Conservation (phyloP, 805 yeast genomes). For the Yarrowia divulgata region DNA sequence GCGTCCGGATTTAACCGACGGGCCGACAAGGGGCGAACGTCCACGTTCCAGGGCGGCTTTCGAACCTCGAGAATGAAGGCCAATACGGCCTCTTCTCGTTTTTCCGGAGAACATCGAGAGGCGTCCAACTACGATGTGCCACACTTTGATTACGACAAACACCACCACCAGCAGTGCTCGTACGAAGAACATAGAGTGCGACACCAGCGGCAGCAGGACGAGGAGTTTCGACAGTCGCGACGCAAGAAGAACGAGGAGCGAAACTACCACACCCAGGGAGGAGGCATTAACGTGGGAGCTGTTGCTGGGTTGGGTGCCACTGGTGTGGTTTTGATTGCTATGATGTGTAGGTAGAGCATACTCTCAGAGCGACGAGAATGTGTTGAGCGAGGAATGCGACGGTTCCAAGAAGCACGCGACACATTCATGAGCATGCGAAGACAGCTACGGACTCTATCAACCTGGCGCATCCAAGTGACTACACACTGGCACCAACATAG, state of each 20-base stretch:
- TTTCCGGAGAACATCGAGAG: conserved; percentile 33
- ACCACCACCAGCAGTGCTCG: conserved; percentile 48
- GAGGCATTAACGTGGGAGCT: conserved; percentile 29
- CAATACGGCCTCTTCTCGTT: conserved; percentile 14
- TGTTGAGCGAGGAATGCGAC: no score
- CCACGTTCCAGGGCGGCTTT: conserved; percentile 35
- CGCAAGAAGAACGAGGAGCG: conserved; percentile 1
- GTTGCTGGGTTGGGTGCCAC: conserved; percentile 31
- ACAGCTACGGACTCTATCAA: not conserved
- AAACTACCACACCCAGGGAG: conserved; percentile 12
- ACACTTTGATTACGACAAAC: conserved; percentile 51
- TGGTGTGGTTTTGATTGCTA: conserved; percentile 28
- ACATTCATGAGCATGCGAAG: no score
- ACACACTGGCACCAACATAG: conserved; percentile 5
- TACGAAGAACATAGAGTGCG: conserved; percentile 47
- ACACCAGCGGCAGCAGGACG: conserved; percentile 36
- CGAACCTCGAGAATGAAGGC: conserved; percentile 46
- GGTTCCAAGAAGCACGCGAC: no score
- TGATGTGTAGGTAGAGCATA: conserved; percentile 20
- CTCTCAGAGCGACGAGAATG: no score
- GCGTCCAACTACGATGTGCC: conserved; percentile 50
- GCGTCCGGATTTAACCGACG: conserved; percentile 41
- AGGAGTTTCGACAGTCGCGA: conserved; percentile 8
- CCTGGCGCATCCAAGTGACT: not conserved
- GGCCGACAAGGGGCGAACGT: conserved; percentile 34